Evolutionary conservation across 805 yeast species (phyloP), one percentile per base, ranked within the genome.

Genomic region (Wickerhamiella nectarea): DNA sequence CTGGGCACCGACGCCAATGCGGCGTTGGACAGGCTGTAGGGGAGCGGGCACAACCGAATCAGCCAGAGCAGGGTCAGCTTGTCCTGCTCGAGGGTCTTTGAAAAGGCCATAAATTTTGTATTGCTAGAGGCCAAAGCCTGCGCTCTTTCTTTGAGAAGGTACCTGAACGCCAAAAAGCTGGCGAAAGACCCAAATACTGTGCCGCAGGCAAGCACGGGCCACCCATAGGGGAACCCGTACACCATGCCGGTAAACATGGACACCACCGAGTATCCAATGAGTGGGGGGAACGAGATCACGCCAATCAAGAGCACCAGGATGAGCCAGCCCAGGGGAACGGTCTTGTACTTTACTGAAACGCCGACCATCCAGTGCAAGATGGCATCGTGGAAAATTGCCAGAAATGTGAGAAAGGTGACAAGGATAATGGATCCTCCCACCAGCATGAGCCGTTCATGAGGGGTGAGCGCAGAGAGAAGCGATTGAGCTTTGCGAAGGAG

Each of bases 11-110:
- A 79, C 8, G 94, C 91, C 51, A 91, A 68, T 0, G 94, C 96
- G 3, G 95, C 96, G 55, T 89, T 89, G 0, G 91, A 79, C 25
- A 89, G 65, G 2, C 95, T 85, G 58, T 86, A 91, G 0, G 97
- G 97, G 54, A 89, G 71, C 0, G 98, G 98, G 52, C 95, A 85
- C 46, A 89, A 60, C 44, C 96, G 68, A 22, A 89, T 70, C 56
- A 89, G 66, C 42, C 80, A 72, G 43, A 89, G 61, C 19, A 91
- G 61, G 50, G 76, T 58, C 46, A 86, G 70, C 46, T 76, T 73
- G 51, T 80, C 78, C 44, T 74, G 72, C 46, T 84, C 93, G 47
- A 89, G 60, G 4, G 84, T 80, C 44, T 78, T 75, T 0, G 83
- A 71, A 49, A 91, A 72, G 0, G 94, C 84, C 50, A 77, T 71